phyloP scores from a whole-genome alignment of 306 rosid genomes.

The Acmispon strigosus region DNA sequence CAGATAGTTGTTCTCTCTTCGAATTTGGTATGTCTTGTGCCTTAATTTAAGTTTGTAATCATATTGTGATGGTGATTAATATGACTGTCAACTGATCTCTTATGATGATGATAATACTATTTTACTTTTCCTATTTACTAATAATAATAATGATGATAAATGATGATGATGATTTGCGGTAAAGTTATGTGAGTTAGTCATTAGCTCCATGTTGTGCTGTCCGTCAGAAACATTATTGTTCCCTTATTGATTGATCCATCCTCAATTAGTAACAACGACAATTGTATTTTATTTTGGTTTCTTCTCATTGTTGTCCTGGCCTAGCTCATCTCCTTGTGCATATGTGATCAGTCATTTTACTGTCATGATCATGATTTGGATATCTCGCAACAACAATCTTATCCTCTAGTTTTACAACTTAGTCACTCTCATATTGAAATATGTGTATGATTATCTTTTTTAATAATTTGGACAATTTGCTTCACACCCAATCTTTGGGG shows the following conservation, averaged over 20 bases:
- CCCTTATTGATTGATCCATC: constrained; percentile 9
- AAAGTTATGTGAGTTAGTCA: neutral
- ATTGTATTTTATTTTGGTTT: constrained; percentile 5
- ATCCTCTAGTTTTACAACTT: too few species aligned
- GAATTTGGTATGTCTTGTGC: constrained; percentile 61
- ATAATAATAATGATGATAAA: neutral
- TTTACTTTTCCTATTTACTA: too few species aligned
- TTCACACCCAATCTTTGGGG: neutral
- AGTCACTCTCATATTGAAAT: too few species aligned
- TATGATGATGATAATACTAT: neutral
- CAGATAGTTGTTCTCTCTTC: constrained; percentile 78
- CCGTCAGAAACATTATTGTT: neutral
- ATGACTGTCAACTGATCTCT: neutral
- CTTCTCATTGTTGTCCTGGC: constrained; percentile 5
- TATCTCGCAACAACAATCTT: too few species aligned
- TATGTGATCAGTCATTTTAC: neutral
- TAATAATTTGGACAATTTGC: neutral
- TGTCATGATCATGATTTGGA: neutral
- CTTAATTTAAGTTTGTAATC: constrained; percentile 7
- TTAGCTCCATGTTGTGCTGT: neutral
- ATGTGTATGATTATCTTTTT: neutral
- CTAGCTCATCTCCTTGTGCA: neutral
- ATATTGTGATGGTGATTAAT: constrained; percentile 6
- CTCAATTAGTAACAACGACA: neutral
- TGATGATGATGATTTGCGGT: neutral